Conservation (phyloP, 768 basidiomycete genomes). For the Mycena vitilis region DNA sequence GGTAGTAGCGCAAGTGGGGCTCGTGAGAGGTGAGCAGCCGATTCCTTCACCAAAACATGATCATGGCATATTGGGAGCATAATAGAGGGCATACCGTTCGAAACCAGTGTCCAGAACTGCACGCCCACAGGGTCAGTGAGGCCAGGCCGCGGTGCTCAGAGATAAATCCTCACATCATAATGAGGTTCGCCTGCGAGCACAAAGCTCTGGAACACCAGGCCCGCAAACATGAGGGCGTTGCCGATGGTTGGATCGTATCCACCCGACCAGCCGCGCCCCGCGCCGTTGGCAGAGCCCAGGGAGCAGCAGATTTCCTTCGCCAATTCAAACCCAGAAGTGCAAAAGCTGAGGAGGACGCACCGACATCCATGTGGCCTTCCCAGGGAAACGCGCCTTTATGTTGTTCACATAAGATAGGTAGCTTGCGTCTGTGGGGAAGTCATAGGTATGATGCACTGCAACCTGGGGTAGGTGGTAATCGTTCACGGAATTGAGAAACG, state of each 20-base stretch:
- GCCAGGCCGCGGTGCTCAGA: too few species aligned
- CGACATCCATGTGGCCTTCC: constrained; percentile 53
- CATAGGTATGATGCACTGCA: constrained; percentile 59
- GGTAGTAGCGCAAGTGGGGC: constrained; percentile 47
- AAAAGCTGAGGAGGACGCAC: constrained; percentile 34
- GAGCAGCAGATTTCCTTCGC: constrained; percentile 52
- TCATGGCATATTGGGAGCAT: background rate
- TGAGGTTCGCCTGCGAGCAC: constrained; percentile 50
- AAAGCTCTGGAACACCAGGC: constrained; percentile 53
- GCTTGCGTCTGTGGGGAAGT: constrained; percentile 53
- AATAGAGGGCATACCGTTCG: background rate
- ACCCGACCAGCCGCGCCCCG: constrained; percentile 46
- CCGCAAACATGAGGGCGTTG: constrained; percentile 53
- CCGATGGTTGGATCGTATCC: constrained; percentile 55
- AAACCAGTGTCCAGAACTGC: background rate
- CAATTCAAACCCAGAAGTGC: background rate
- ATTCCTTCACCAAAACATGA: background rate
- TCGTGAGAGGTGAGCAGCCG: constrained; percentile 52
- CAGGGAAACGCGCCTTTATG: constrained; percentile 42
- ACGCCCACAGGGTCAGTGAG: too few species aligned
- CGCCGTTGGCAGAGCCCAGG: constrained; percentile 48
- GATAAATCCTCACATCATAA: constrained; percentile 47
- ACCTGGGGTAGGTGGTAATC: constrained; percentile 38
- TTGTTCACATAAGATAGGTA: constrained; percentile 46
- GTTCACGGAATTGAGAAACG: background rate